A percentile compares a stretch with the other conserved stretches of the same genome.
Evolutionary conservation across 2,329 filamentous ascomycete species (phyloP).

Genomic region (Neofusicoccum cordaticola): DNA sequence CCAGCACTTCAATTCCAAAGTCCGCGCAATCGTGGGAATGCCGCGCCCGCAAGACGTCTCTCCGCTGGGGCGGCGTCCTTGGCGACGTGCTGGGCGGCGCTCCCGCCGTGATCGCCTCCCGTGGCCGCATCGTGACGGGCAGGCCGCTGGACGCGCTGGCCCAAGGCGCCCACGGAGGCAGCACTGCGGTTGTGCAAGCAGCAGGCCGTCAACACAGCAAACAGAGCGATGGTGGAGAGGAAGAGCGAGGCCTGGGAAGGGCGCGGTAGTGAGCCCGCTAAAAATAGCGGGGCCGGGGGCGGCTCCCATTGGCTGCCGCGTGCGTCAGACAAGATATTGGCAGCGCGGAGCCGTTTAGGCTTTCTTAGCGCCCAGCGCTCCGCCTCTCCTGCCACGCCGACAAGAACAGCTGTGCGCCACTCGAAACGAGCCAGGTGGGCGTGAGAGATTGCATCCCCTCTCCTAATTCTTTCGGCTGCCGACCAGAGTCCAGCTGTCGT

Average conservation of each 20-base stretch:
- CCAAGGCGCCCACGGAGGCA: neutral
- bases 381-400: conserved; percentile 11
- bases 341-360: neutral
- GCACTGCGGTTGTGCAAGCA: too few relatives aligned
- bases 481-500: too few relatives aligned
- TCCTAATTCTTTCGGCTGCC: too few relatives aligned
- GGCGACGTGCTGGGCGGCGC: conserved; percentile 3
- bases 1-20: conserved; percentile 1
- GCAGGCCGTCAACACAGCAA: neutral
- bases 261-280: neutral
- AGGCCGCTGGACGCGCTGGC: neutral
- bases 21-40: neutral
- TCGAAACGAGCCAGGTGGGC: neutral
- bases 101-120: neutral
- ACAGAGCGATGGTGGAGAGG: neutral
- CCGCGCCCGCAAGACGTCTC: conserved; percentile 2
- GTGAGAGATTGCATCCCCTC: neutral
- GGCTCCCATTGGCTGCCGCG: neutral
- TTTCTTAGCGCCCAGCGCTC: conserved; percentile 9
- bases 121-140: neutral
- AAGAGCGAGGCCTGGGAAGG: neutral
- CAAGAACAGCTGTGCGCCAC: conserved; percentile 7
- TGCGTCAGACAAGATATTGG: conserved; percentile 8
- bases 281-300: neutral
- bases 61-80: conserved; percentile 10